Evolutionary conservation across 1,284 basidiomycete genomes (phyloP).

Genomic region (Leccinum colubrinum): DNA sequence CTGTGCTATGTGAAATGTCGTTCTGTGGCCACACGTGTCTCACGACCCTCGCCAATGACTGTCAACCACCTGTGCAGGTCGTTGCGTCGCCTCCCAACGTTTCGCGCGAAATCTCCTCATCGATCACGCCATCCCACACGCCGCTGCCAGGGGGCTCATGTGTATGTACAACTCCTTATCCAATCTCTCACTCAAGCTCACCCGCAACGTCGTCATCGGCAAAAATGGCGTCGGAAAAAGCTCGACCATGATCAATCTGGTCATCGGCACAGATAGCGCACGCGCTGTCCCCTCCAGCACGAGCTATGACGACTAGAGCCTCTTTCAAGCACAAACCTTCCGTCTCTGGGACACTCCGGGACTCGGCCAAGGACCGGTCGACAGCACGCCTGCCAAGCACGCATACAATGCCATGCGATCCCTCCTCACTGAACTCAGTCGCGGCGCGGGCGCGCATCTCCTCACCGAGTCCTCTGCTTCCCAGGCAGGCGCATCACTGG

Average conservation of each 20-base stretch:
- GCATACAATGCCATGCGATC: constrained; percentile 21
- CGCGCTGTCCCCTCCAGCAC: constrained; percentile 20
- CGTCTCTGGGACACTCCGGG: constrained; percentile 33
- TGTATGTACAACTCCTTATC: constrained; percentile 3
- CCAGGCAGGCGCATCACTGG: constrained; percentile 21
- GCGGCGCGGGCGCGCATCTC: constrained; percentile 23
- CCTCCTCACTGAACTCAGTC: constrained; percentile 27
- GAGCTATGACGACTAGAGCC: constrained; percentile 24
- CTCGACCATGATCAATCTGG: constrained; percentile 18
- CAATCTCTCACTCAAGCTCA: constrained; percentile 18
- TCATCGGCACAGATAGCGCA: constrained; percentile 18
- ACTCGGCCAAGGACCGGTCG: constrained; percentile 16
- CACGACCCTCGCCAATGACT: constrained; percentile 24
- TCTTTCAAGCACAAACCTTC: constrained; percentile 19
- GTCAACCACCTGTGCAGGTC: constrained; percentile 19
- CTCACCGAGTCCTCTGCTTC: constrained; percentile 16
- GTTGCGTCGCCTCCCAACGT: constrained; percentile 15
- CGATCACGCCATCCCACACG: constrained; percentile 21
- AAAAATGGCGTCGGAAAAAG: constrained; percentile 29
- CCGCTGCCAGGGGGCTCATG: background rate
- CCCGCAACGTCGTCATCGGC: constrained; percentile 23
- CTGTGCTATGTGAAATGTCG: constrained; percentile 12
- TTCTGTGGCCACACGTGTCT: constrained; percentile 24
- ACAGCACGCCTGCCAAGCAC: background rate
- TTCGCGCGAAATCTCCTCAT: constrained; percentile 24